Conservation (phyloP, 2,329 filamentous ascomycete genomes). For the Colletotrichum costaricense region DNA sequence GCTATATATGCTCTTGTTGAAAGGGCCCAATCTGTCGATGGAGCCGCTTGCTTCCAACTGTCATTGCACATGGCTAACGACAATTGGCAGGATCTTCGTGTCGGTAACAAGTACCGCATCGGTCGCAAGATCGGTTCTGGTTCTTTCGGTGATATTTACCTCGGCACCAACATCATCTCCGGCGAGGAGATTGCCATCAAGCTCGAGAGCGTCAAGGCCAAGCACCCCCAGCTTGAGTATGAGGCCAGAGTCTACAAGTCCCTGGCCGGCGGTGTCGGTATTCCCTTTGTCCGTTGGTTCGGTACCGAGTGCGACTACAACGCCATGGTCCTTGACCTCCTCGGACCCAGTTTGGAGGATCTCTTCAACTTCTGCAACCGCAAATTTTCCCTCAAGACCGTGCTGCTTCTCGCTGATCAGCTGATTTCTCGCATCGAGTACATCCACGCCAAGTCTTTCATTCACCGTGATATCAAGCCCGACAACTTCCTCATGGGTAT, state of each 20-base stretch:
- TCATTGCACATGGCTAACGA: slow-evolving; percentile 36
- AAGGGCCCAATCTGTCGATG: background rate
- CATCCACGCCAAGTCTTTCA: slow-evolving; percentile 99
- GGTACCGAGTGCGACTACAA: slow-evolving; percentile 99
- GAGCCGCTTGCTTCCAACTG: background rate
- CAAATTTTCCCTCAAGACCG: slow-evolving; percentile 99
- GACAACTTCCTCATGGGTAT: slow-evolving; percentile 99
- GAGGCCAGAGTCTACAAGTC: slow-evolving; percentile 93
- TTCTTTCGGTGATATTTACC: slow-evolving; percentile 98
- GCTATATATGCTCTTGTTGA: background rate
- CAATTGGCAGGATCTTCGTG: slow-evolving; percentile 84
- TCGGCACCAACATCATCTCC: slow-evolving; percentile 99
- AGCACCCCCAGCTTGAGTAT: slow-evolving; percentile 98
- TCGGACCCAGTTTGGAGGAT: slow-evolving; percentile 95
- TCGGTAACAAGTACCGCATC: slow-evolving; percentile 99
- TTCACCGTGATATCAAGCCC: slow-evolving; percentile 99
- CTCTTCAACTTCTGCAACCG: slow-evolving; percentile 99
- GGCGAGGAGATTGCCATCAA: slow-evolving; percentile 99
- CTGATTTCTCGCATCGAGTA: slow-evolving; percentile 99
- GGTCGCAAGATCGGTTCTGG: slow-evolving; percentile 99
- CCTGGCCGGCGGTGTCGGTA: slow-evolving; percentile 95
- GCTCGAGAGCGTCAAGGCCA: slow-evolving; percentile 98
- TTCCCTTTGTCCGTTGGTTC: slow-evolving; percentile 99
- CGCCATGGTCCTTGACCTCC: slow-evolving; percentile 97
- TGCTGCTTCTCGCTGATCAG: slow-evolving; percentile 95